These are phyloP conservation scores for Ziziphus jujuba DNA, from an alignment of 306 rosid species.

Conservation along the genomic window DNA sequence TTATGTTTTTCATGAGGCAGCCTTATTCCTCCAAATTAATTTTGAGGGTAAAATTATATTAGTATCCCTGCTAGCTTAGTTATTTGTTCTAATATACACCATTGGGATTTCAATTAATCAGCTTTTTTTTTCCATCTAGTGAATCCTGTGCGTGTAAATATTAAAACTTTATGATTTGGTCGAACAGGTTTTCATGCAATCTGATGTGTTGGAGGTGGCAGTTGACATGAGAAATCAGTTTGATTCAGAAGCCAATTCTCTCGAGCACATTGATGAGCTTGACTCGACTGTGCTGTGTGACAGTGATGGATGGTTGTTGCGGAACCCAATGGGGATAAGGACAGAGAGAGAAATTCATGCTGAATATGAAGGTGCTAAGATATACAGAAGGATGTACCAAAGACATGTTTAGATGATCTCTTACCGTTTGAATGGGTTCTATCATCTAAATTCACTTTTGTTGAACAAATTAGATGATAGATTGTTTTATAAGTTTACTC, in stretches of 20 bases:
- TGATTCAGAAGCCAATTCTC: conserved; percentile 45
- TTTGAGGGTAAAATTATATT: no score
- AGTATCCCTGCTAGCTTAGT: no score
- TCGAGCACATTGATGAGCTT: conserved; percentile 43
- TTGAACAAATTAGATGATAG: no score
- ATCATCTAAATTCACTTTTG: no score
- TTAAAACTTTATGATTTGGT: conserved; percentile 5
- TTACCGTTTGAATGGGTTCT: not conserved
- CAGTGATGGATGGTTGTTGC: conserved; percentile 76
- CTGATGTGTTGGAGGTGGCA: conserved; percentile 74
- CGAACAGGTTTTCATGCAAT: conserved; percentile 67
- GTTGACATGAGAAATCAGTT: conserved; percentile 73
- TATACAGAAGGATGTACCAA: conserved; percentile 74
- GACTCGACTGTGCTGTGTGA: conserved; percentile 49
- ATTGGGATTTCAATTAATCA: no score
- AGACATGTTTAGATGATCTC: conserved; percentile 21
- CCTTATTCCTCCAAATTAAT: no score
- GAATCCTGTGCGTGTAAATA: not conserved
- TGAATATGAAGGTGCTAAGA: conserved; percentile 68
- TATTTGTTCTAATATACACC: no score
- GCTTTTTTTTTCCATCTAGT: not conserved
- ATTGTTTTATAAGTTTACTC: no score
- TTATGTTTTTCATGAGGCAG: no score
- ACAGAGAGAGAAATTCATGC: conserved; percentile 96
- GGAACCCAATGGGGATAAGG: conserved; percentile 79